Evolutionary conservation across 495 filamentous ascomycete genomes (phyloP), one percentile per base, ranked within the genome.

Genomic region (Annulohypoxylon nitens): DNA sequence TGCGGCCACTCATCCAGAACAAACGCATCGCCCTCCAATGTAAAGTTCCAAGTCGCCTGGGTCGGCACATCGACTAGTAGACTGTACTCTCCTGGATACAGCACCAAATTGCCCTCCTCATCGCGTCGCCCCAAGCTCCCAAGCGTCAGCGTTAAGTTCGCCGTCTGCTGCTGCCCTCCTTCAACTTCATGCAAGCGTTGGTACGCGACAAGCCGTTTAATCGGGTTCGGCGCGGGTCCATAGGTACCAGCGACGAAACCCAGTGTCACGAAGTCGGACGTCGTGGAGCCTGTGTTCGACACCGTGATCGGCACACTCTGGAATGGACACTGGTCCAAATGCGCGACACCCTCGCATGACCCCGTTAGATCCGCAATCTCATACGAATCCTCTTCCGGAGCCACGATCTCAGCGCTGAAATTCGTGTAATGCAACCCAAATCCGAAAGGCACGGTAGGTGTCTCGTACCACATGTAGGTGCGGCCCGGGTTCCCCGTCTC

Each of bases 381-480:
- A 51, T 75, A 77, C 9, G 18, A 73, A 11, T 33, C 67, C 47
- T 16, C 14, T 10, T 50, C 53, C 10, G 61, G 14, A 4, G 43
- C 34, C 14, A 16, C 50, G 16, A 78, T 72, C 0, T 79, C 78
- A 0, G 82, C 76, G 23, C 74, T 75, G 80, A 90, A 90, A 4
- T 81, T 86, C 3, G 89, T 90, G 75, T 91, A 91, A 75, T 89
- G 88, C 8, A 90, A 67, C 0, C 88, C 89, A 64, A 82, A 84
- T 1, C 88, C 89, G 65, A 90, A 91, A 8, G 83, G 82, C 26
- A 86, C 83, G 0, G 88, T 80, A 2, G 75, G 83, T 10, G 84
- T 84, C 2, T 84, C 86, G 70, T 90, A 91, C 86, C 86, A 91
- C 73, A 85, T 87, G 65, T 91, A 91, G 0, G 89, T 91, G 53